These are phyloP conservation scores for Microglena sp. DNA, from an alignment of 139 green algal species.

Conservation along the genomic window DNA sequence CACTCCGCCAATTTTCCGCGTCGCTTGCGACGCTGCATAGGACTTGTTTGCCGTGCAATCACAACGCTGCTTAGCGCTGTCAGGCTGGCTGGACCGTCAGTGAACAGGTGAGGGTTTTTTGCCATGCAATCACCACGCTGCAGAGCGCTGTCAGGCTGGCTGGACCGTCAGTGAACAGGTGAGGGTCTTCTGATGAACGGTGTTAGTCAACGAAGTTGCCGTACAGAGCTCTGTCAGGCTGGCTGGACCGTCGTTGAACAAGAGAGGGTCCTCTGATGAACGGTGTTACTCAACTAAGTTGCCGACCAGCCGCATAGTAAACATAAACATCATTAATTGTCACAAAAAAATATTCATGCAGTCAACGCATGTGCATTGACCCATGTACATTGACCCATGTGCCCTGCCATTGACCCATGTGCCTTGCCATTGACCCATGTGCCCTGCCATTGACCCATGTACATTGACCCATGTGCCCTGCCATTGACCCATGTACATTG, in stretches of 20 bases:
- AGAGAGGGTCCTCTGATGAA: slow-evolving; percentile 82
- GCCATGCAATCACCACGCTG: slow-evolving; percentile 83
- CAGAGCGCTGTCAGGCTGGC: slow-evolving; percentile 57
- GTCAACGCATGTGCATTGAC: no score
- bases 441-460: neutral
- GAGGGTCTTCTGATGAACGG: no score
- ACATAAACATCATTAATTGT: no score
- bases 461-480: neutral
- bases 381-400: no score
- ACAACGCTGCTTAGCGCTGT: slow-evolving; percentile 32
- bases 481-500: neutral
- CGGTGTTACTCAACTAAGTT: no score
- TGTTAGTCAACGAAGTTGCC: no score
- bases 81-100: neutral
- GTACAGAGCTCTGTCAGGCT: neutral
- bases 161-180: slow-evolving; percentile 27
- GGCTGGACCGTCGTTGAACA: slow-evolving; percentile 10
- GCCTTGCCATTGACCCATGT: no score
- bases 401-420: no score
- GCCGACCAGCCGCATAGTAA: neutral
- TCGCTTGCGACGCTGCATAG: no score
- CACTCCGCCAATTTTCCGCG: no score
- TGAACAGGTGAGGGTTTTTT: slow-evolving; percentile 68
- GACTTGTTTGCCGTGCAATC: slow-evolving; percentile 61
- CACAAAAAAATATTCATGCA: no score